phyloP scores from a whole-genome alignment of 2,329 filamentous ascomycete species.

The Fusarium chlamydosporum region DNA sequence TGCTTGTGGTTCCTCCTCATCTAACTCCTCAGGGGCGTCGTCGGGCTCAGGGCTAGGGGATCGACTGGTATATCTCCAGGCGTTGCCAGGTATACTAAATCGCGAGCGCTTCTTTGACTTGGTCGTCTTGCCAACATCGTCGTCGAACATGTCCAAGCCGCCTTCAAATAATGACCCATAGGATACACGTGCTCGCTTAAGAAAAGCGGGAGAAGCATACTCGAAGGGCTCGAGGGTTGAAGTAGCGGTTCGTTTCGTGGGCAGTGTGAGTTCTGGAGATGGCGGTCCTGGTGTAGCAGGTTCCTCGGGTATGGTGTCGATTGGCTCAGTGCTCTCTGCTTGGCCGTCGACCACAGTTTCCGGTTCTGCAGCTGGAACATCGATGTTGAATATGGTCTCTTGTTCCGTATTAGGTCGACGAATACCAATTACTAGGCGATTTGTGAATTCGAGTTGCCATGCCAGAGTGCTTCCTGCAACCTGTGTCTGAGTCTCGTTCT shows the following conservation, averaged over 20 bases:
- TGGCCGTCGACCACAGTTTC: slow-evolving; percentile 43
- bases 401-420: slow-evolving; percentile 62
- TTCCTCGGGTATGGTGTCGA: slow-evolving; percentile 31
- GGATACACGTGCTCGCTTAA: slow-evolving; percentile 78
- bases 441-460: slow-evolving; percentile 71
- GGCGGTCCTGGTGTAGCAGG: slow-evolving; percentile 37
- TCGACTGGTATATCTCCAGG: slow-evolving; percentile 81
- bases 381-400: slow-evolving; percentile 66
- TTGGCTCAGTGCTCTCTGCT: background rate
- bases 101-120: slow-evolving; percentile 74
- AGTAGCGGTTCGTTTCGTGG: slow-evolving; percentile 55
- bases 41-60: slow-evolving; percentile 77
- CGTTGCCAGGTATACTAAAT: slow-evolving; percentile 74
- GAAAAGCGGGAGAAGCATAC: slow-evolving; percentile 84
- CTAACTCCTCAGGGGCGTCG: slow-evolving; percentile 46
- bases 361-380: slow-evolving; percentile 52
- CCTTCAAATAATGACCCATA: slow-evolving; percentile 76
- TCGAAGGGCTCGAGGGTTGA: slow-evolving; percentile 62
- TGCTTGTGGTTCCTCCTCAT: slow-evolving; percentile 8
- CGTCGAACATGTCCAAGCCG: slow-evolving; percentile 77
- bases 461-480: slow-evolving; percentile 67
- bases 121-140: slow-evolving; percentile 60
- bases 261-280: slow-evolving; percentile 41
- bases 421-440: slow-evolving; percentile 63
- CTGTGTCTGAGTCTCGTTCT: slow-evolving; percentile 63